A percentile compares a stretch with the other conserved stretches of the same genome.
phyloP scores from a whole-genome alignment of 495 filamentous ascomycete species.

The Neurospora sp. region DNA sequence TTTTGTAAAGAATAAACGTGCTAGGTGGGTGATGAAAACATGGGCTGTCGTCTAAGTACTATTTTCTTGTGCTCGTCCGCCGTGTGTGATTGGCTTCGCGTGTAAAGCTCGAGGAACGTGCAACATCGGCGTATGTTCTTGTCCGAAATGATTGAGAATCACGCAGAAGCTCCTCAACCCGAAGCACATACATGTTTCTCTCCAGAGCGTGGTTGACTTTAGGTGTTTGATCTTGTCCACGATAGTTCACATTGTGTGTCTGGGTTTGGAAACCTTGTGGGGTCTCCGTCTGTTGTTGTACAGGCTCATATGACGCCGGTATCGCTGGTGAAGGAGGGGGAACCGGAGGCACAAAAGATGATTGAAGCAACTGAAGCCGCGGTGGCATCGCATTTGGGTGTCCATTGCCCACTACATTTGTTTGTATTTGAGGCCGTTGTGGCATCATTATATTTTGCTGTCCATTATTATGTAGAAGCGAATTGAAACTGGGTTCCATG shows the following conservation, averaged over 20 bases:
- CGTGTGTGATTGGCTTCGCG: not conserved
- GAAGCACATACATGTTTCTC: not conserved
- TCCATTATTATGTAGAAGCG: not conserved
- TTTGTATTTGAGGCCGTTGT: not conserved
- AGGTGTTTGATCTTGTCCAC: not conserved
- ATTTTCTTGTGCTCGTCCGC: not conserved
- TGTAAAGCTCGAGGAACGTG: not conserved
- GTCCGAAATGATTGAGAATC: not conserved
- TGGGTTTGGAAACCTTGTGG: not conserved
- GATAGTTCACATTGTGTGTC: not conserved
- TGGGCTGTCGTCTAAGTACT: not conserved
- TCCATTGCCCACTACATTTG: not conserved
- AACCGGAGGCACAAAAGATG: not conserved
- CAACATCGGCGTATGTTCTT: not conserved
- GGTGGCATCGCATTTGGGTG: not conserved
- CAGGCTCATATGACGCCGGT: not conserved
- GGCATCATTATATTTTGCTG: not conserved
- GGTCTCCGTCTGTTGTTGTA: not conserved
- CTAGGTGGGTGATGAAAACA: not conserved
- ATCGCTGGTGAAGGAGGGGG: not conserved
- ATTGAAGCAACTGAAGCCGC: not conserved
- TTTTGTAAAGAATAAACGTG: not conserved
- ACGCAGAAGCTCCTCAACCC: not conserved
- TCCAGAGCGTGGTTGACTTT: not conserved
- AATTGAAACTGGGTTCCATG: not conserved